Evolutionary conservation across 2,329 filamentous ascomycete species (phyloP).

Genomic region (Acarospora socialis): DNA sequence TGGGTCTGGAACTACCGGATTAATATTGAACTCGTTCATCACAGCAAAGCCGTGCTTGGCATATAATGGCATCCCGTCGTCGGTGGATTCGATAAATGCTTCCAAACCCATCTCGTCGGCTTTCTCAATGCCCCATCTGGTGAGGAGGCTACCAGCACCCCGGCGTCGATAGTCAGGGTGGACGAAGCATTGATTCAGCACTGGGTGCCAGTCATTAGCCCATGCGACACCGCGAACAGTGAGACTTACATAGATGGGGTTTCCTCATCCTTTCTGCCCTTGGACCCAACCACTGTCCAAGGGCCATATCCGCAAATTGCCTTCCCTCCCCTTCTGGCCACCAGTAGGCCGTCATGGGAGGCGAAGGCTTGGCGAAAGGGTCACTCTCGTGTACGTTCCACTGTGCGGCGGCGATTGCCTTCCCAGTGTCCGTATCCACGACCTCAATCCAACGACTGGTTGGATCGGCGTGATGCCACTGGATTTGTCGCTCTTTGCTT

Average conservation of each 20-base stretch:
- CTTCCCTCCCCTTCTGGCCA: conserved; percentile 19
- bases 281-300: conserved; percentile 12
- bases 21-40: background rate
- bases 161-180: conserved; percentile 17
- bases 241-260: conserved; percentile 15
- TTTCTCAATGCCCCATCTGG: conserved; percentile 17
- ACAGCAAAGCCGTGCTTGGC: conserved; percentile 7
- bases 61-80: conserved; percentile 12
- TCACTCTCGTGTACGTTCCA: conserved; percentile 21
- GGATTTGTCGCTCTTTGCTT: conserved; percentile 12
- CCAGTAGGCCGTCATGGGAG: conserved; percentile 17
- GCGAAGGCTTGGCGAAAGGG: conserved; percentile 15
- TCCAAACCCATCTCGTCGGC: conserved; percentile 17
- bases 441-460: conserved; percentile 21
- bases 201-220: conserved; percentile 6
- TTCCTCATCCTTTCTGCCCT: conserved; percentile 13
- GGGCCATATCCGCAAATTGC: conserved; percentile 13
- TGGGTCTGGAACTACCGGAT: too few relatives aligned
- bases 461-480: conserved; percentile 18
- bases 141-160: conserved; percentile 16
- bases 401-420: conserved; percentile 18
- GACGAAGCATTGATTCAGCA: conserved; percentile 17
- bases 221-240: too few relatives aligned
- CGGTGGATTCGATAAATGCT: conserved; percentile 17
- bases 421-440: conserved; percentile 18